Evolutionary conservation across 75 land plant genomes (phyloP).

Genomic region (Picea sitchensis): DNA sequence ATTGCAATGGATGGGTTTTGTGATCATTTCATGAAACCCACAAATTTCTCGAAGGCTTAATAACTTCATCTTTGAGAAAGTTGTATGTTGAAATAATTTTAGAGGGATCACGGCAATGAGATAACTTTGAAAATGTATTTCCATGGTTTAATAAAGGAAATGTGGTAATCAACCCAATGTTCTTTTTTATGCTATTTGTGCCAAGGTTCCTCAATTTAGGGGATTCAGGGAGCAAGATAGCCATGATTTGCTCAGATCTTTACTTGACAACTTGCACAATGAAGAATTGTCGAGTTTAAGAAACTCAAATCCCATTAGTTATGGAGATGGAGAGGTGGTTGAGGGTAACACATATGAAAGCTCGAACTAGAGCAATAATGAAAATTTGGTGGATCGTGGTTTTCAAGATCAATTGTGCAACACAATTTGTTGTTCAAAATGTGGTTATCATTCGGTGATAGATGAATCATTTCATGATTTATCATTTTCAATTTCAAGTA

Average conservation of each 20-base stretch:
- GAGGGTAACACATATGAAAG: not conserved
- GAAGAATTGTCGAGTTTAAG: slow-evolving; percentile 44
- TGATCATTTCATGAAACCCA: slow-evolving; percentile 42
- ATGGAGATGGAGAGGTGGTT: not conserved
- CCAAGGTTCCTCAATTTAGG: slow-evolving; percentile 85
- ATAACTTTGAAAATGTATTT: not conserved
- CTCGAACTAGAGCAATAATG: not conserved
- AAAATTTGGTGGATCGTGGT: slow-evolving; percentile 36
- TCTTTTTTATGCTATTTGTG: slow-evolving; percentile 66
- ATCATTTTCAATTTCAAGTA: slow-evolving; percentile 37
- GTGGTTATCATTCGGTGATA: slow-evolving; percentile 38
- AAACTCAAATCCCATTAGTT: slow-evolving; percentile 11
- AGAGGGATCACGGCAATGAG: not conserved
- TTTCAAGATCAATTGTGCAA: slow-evolving; percentile 43
- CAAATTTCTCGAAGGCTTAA: slow-evolving; percentile 37
- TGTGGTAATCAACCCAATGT: slow-evolving; percentile 45
- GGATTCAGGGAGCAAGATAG: slow-evolving; percentile 97
- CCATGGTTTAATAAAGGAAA: slow-evolving; percentile 14
- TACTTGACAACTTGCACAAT: slow-evolving; percentile 69
- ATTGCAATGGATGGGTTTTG: slow-evolving; percentile 56
- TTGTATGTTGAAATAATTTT: slow-evolving; percentile 46
- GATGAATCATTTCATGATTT: slow-evolving; percentile 44
- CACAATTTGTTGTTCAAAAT: slow-evolving; percentile 34
- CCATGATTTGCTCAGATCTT: slow-evolving; percentile 81
- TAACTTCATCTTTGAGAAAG: slow-evolving; percentile 63